Base-by-base conservation (phyloP, 2,329 filamentous ascomycete species). In the Aspergillus fumigatiaffinis region DNA sequence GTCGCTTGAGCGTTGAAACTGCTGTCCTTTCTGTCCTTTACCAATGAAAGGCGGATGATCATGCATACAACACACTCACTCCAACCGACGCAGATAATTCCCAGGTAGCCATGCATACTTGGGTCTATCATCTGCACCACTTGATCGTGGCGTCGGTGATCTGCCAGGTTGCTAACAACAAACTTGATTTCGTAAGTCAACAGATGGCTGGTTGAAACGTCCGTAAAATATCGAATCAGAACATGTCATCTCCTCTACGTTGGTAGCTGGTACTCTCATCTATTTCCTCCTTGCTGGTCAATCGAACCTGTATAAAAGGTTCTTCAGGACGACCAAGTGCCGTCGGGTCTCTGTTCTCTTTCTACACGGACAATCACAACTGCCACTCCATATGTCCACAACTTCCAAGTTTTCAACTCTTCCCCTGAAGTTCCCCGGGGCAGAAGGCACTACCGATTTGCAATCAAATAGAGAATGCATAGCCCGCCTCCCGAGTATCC, bases 41-140 rank as follows among this genome's bases (percentile, higher is more conserved):
- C 32, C 32, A 38, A 38, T 38, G 14, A 17, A 38, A 14, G 6
- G 14, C 32, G 14, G 32, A 38, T 17, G 32, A 3, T 38, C 14
- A 38, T 38, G 32, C 32, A 38, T 38, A 38, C 14, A 38, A 7
- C 32, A 38, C 32, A 38, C 6, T 35, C 32, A 35, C 32, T 17
- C 32, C 5, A 35, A 35, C 32, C 5, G 5, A 7, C 14, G 32
- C 14, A 17, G 32, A 38, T 17, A 12, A 38, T 17, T 17, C 14
- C 4, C 14, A 95, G 32, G 32, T 38, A 38, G 14, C 17, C 14
- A 17, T 7, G 32, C 32, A 38, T 38, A 38, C 32, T 6, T 38
- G 32, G 32, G 17, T 38, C 5, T 38, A 38, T 38, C 32, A 17
- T 38, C 32, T 38, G 32, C 32, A 38, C 1, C 14, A 6, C 32